Conservation (phyloP, 148 eudicot genomes). For the Rhododendron vialii region DNA sequence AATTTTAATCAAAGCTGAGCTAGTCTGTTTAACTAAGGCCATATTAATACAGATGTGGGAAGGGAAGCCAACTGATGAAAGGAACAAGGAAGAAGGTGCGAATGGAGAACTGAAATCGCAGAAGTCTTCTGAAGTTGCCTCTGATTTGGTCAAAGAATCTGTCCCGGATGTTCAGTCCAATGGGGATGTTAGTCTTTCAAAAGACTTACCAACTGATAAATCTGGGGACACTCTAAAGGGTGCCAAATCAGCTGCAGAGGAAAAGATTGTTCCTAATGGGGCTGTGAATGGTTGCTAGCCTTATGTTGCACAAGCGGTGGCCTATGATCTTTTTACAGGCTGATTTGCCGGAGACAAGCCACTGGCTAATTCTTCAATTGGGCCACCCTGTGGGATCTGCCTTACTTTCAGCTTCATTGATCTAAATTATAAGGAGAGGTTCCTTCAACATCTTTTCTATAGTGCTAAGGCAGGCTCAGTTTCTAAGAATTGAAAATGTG, state of each 20-base stretch:
- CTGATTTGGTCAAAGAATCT: constrained; percentile 21
- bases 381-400: constrained; percentile 17
- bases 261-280: constrained; percentile 26
- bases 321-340: background rate
- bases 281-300: constrained; percentile 38
- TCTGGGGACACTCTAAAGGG: constrained; percentile 15
- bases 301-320: constrained; percentile 19
- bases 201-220: constrained; percentile 15
- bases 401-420: constrained; percentile 4
- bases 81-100: constrained; percentile 30
- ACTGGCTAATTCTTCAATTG: background rate
- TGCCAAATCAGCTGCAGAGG: constrained; percentile 19
- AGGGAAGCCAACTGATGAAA: constrained; percentile 39
- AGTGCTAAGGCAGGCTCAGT: background rate
- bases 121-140: constrained; percentile 18
- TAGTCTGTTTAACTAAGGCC: background rate
- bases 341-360: background rate
- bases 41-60: constrained; percentile 38
- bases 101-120: constrained; percentile 28
- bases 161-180: constrained; percentile 13
- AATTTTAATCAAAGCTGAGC: background rate
- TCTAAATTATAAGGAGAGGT: background rate
- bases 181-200: constrained; percentile 22
- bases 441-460: background rate
- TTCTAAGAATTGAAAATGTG: background rate